These are phyloP conservation scores for Plectosphaerella cucumerina DNA, from an alignment of 2,329 filamentous ascomycete species.

Conservation along the genomic window DNA sequence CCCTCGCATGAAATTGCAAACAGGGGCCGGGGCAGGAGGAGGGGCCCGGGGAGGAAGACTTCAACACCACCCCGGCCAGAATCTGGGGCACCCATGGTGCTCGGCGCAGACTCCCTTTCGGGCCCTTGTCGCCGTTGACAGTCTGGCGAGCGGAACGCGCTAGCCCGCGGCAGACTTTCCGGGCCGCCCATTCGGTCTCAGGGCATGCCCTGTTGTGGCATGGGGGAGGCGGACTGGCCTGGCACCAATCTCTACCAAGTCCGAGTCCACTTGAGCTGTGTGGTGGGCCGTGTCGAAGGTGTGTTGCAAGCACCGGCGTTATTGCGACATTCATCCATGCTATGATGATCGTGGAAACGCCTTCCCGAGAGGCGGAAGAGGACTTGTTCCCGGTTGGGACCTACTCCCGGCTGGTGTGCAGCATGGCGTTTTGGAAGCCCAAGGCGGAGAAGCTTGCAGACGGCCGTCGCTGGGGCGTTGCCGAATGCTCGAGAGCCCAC, in stretches of 20 bases:
- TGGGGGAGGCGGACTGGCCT: slow-evolving; percentile 5
- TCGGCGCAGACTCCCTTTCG: slow-evolving; percentile 10
- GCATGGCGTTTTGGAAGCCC: not conserved
- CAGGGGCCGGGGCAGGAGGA: too few species aligned
- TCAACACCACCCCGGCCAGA: slow-evolving; percentile 5
- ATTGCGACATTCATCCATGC: too few species aligned
- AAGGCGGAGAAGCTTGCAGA: not conserved
- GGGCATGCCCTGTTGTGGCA: slow-evolving; percentile 6
- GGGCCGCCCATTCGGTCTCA: slow-evolving; percentile 8
- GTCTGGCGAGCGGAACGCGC: slow-evolving; percentile 6
- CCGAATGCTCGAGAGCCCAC: not conserved
- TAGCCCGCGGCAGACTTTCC: slow-evolving; percentile 12
- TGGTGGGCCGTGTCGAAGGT: too few species aligned
- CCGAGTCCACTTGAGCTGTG: too few species aligned
- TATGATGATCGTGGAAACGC: too few species aligned
- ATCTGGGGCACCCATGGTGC: slow-evolving; percentile 12
- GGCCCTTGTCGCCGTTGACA: slow-evolving; percentile 11
- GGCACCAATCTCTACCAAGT: slow-evolving; percentile 8
- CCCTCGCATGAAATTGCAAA: slow-evolving; percentile 2
- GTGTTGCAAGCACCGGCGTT: too few species aligned
- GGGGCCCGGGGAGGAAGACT: too few species aligned
- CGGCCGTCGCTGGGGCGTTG: not conserved
- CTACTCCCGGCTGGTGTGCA: not conserved
- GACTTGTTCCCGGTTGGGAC: not conserved
- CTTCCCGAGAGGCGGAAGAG: not conserved